These are phyloP conservation scores for Botryosphaeria agaves DNA, from an alignment of 2,329 filamentous ascomycete genomes.

Conservation along the genomic window DNA sequence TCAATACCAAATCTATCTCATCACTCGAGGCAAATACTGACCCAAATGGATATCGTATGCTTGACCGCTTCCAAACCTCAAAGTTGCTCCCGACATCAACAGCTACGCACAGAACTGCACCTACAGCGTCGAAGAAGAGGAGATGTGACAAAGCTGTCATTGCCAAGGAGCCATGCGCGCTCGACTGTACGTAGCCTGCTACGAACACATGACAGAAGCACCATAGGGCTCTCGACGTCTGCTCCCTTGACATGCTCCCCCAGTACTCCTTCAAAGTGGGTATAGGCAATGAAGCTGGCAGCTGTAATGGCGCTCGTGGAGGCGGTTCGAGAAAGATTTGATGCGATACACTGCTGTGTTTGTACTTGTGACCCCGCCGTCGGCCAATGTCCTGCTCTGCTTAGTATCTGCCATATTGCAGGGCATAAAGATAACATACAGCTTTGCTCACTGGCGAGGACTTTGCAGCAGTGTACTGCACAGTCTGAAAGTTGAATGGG, in stretches of 20 bases:
- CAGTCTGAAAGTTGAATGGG: conserved; percentile 89
- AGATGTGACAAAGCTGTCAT: conserved; percentile 86
- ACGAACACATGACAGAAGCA: conserved; percentile 75
- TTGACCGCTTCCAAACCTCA: conserved; percentile 89
- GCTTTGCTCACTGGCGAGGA: conserved; percentile 46
- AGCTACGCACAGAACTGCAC: conserved; percentile 75
- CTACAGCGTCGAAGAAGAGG: conserved; percentile 88
- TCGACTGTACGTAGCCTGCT: conserved; percentile 72
- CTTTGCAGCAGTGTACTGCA: conserved; percentile 23
- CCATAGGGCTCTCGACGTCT: conserved; percentile 72
- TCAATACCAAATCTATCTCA: too few relatives aligned
- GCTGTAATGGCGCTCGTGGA: conserved; percentile 64
- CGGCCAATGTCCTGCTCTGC: conserved; percentile 62
- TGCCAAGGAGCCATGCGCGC: conserved; percentile 68
- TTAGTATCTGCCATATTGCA: conserved; percentile 10
- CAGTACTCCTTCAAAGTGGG: conserved; percentile 80
- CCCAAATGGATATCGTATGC: conserved; percentile 82
- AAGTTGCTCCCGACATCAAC: conserved; percentile 94
- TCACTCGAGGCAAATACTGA: too few relatives aligned
- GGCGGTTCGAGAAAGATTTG: conserved; percentile 93
- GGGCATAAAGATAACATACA: conserved; percentile 29
- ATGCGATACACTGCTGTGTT: conserved; percentile 89
- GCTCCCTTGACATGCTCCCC: conserved; percentile 75
- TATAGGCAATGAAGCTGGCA: conserved; percentile 82
- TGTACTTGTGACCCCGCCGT: conserved; percentile 90